Conservation (phyloP, 2,329 filamentous ascomycete species). For the Fusarium nanum region DNA sequence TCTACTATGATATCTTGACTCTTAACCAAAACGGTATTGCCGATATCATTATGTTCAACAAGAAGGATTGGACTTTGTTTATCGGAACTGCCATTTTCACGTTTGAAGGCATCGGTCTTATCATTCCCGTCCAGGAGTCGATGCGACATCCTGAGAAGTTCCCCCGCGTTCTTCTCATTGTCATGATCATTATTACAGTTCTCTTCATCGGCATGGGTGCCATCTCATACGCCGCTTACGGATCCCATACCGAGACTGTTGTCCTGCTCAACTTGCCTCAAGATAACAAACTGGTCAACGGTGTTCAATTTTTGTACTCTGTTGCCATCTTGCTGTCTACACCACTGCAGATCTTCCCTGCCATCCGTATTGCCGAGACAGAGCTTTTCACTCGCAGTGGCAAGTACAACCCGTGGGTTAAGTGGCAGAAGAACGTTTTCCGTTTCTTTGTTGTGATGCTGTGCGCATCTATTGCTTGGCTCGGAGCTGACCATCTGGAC, state of each 20-base stretch:
- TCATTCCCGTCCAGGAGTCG: constrained; percentile 97
- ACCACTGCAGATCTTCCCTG: constrained; percentile 95
- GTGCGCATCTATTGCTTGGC: constrained; percentile 90
- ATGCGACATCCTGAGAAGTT: constrained; percentile 95
- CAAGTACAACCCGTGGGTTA: constrained; percentile 98
- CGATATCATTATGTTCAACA: constrained; percentile 92
- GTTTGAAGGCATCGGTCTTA: constrained; percentile 96
- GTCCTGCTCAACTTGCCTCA: constrained; percentile 96
- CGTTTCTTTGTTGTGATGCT: constrained; percentile 91
- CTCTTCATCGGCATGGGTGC: constrained; percentile 93
- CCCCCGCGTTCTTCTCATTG: constrained; percentile 83
- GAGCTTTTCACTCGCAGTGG: constrained; percentile 92
- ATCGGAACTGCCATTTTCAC: constrained; percentile 99
- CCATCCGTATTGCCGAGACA: constrained; percentile 95
- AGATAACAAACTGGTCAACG: constrained; percentile 94
- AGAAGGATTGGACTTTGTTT: constrained; percentile 93
- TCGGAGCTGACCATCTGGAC: constrained; percentile 90
- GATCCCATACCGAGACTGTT: constrained; percentile 94
- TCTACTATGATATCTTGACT: constrained; percentile 93
- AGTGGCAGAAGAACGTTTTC: constrained; percentile 99
- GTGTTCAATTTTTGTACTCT: constrained; percentile 97
- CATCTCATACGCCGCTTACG: constrained; percentile 94
- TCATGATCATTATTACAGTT: constrained; percentile 95
- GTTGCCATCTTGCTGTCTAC: constrained; percentile 96
- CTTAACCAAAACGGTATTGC: constrained; percentile 80